A percentile compares a stretch with the other conserved stretches of the same genome.
Conservation (phyloP, 1,284 basidiomycete species). For the Apiotrichum mycotoxinovorans region DNA sequence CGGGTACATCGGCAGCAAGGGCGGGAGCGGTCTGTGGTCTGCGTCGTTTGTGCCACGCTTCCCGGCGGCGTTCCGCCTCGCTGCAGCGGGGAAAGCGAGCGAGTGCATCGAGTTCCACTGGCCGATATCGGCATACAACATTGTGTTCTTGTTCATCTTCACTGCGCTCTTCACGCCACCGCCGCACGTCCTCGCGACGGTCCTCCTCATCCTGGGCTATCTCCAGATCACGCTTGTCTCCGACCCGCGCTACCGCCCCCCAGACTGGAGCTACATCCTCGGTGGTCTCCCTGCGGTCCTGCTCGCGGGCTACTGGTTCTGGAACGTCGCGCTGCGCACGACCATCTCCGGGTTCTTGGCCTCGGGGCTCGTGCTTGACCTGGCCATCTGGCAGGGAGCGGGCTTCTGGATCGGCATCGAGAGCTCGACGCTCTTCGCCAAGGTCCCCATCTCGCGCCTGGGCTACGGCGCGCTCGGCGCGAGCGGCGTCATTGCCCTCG, state of each 20-base stretch:
- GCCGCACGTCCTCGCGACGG: slow-evolving; percentile 24
- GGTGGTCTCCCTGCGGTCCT: slow-evolving; percentile 29
- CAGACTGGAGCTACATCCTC: slow-evolving; percentile 35
- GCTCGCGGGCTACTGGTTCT: slow-evolving; percentile 39
- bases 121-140: slow-evolving; percentile 38
- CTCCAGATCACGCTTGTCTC: slow-evolving; percentile 37
- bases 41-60: slow-evolving; percentile 28
- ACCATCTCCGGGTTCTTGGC: slow-evolving; percentile 32
- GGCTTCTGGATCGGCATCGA: slow-evolving; percentile 47
- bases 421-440: slow-evolving; percentile 38
- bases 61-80: slow-evolving; percentile 35
- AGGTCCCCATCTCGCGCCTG: slow-evolving; percentile 37
- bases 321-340: slow-evolving; percentile 30
- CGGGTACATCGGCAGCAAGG: slow-evolving; percentile 20
- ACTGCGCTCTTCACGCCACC: slow-evolving; percentile 35
- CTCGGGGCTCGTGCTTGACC: slow-evolving; percentile 30
- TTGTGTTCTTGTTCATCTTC: slow-evolving; percentile 30
- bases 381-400: slow-evolving; percentile 41
- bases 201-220: slow-evolving; percentile 36
- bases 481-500: slow-evolving; percentile 30
- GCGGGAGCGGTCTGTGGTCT: slow-evolving; percentile 24
- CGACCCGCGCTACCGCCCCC: slow-evolving; percentile 29
- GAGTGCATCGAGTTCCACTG: slow-evolving; percentile 40
- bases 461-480: slow-evolving; percentile 35
- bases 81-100: background rate